Evolutionary conservation across 371 early-diverging fungal genomes (phyloP), one percentile per base, ranked within the genome.

Genomic region (Mucor racemosus): DNA sequence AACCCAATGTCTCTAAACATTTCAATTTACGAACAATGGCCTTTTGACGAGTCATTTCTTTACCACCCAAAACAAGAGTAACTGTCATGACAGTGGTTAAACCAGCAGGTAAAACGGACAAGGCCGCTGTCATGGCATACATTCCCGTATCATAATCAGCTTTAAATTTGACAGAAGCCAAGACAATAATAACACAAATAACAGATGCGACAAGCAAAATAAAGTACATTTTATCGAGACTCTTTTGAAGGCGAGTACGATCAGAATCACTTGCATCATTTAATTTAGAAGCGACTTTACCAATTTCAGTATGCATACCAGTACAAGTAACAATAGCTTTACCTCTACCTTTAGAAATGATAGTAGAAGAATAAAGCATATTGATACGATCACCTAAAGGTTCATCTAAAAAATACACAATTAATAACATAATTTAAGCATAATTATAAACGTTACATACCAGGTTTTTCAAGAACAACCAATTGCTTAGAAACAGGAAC

Each of bases 1-100:
- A 89, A 7, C 97, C 97, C n/a, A 97, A 82, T 0, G 95, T 95
- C 76, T 97, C 97, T 7, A 98, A 91, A 6, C 92, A 90, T 6
- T 94, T 92, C n/a, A 97, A 76, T 60, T 93, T 94, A 44, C 95
- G 87, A 17, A 97, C 95, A 67, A 76, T 64, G 13, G 75, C 75
- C 31, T 69, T 76, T 56, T 78, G 76, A 1, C 63, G 56, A 3
- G 78, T 72, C 75, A 76, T 78, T 60, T 78, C 75, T 69, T 75
- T 73, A 41, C 81, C 76, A 35, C 76, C 80, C 19, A 80, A 46
- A 0, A 78, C 81, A 14, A 80, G 68, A 3, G 80, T 74, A 1
- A 80, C 63, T 3, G 80, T 80, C 73, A 80, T 73, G 8, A 80
- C 77, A 4, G 80, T 80, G 1, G 77, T 80, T 21, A 79, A 57